These are phyloP conservation scores for Leishmania mexicana DNA, from an alignment of 208 protist genomes.

Conservation along the genomic window DNA sequence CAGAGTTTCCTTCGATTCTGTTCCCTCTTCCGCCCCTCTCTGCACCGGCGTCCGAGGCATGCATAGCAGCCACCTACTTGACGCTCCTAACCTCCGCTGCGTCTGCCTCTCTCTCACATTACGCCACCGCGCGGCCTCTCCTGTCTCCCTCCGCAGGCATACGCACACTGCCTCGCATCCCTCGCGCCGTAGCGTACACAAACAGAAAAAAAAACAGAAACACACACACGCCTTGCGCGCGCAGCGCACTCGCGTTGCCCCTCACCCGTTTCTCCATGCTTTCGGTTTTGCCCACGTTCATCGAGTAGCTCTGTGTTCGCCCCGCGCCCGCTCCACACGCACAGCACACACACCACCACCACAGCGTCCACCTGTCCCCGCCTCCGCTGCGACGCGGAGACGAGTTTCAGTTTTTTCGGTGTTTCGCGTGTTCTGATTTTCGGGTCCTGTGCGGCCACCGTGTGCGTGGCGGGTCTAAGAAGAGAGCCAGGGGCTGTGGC, in stretches of 20 bases:
- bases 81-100: neutral
- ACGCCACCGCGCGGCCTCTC: neutral
- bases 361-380: too few species aligned
- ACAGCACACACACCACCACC: too few species aligned
- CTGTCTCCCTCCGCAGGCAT: neutral
- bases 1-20: slow-evolving; percentile 13
- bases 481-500: neutral
- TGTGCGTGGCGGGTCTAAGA: neutral
- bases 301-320: too few species aligned
- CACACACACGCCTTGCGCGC: neutral
- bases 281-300: neutral
- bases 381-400: too few species aligned
- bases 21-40: neutral
- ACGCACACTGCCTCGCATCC: neutral
- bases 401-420: neutral
- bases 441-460: neutral
- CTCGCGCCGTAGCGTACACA: neutral
- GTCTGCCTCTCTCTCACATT: neutral
- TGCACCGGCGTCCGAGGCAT: neutral
- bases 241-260: neutral
- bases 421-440: neutral
- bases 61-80: neutral
- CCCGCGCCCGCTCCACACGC: too few species aligned
- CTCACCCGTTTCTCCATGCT: neutral
- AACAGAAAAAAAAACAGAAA: neutral